These are phyloP conservation scores for Boletellus ananiceps DNA, from an alignment of 768 basidiomycete species.

Conservation along the genomic window DNA sequence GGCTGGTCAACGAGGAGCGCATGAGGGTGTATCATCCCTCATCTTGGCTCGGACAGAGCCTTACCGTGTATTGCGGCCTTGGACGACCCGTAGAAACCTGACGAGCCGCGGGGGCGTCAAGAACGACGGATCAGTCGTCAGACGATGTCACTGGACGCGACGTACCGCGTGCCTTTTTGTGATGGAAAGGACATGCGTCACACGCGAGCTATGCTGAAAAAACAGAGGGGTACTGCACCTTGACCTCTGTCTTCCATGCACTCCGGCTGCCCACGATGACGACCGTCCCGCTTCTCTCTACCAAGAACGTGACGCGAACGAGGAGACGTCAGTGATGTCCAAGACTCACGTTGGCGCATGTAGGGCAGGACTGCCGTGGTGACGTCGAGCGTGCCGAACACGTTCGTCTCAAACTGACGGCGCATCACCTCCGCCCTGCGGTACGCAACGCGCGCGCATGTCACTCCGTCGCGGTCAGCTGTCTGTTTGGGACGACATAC, in stretches of 20 bases:
- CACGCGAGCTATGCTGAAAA: background rate
- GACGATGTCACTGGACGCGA: background rate
- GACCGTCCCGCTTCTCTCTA: slow-evolving; percentile 39
- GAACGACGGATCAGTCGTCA: background rate
- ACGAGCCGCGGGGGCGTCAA: background rate
- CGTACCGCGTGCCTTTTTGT: slow-evolving; percentile 23
- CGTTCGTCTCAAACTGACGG: slow-evolving; percentile 39
- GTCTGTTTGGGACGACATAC: slow-evolving; percentile 30
- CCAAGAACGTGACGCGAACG: background rate
- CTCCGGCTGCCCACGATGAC: slow-evolving; percentile 54
- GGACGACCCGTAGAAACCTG: slow-evolving; percentile 48
- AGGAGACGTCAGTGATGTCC: no score
- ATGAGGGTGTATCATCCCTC: background rate
- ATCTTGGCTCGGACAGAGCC: background rate
- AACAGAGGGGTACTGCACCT: slow-evolving; percentile 16
- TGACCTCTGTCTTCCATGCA: slow-evolving; percentile 44
- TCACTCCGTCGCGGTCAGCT: background rate
- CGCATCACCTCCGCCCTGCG: slow-evolving; percentile 31
- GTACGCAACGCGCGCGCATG: background rate
- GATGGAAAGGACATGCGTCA: background rate
- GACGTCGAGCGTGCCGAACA: slow-evolving; percentile 42
- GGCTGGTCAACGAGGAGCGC: slow-evolving; percentile 30
- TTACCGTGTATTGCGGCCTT: slow-evolving; percentile 59
- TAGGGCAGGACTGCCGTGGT: slow-evolving; percentile 50
- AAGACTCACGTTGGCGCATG: slow-evolving; percentile 35